Evolutionary conservation across 2,329 filamentous ascomycete genomes (phyloP).

Genomic region (Stagonosporopsis chrysanthemi): DNA sequence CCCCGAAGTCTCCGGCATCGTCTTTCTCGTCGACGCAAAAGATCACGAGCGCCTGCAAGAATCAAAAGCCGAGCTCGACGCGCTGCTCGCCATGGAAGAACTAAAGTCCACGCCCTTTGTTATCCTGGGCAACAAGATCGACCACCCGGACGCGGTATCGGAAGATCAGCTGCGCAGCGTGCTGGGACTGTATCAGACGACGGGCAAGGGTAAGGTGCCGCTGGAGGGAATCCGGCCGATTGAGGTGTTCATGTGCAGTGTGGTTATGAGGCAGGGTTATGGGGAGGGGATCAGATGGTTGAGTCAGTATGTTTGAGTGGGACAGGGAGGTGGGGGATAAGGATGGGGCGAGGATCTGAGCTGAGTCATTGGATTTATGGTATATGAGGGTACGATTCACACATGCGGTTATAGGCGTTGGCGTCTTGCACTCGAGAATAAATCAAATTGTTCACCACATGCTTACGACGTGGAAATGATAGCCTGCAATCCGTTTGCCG

Average conservation of each 20-base stretch:
- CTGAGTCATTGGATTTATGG: background rate
- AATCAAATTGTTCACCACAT: background rate
- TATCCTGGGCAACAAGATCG: conserved; percentile 98
- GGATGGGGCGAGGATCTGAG: too few relatives aligned
- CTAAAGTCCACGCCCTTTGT: conserved; percentile 94
- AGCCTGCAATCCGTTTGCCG: background rate
- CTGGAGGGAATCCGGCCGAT: conserved; percentile 62
- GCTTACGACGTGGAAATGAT: background rate
- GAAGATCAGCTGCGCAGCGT: conserved; percentile 95
- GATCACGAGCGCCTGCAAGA: conserved; percentile 94
- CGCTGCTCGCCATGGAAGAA: conserved; percentile 93
- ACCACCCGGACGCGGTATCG: conserved; percentile 92
- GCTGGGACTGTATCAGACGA: conserved; percentile 83
- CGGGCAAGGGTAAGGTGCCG: conserved; percentile 49
- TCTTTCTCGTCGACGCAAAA: conserved; percentile 97
- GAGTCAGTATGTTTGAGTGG: conserved; percentile 50
- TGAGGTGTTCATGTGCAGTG: conserved; percentile 97
- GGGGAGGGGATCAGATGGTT: conserved; percentile 54
- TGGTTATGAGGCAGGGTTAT: conserved; percentile 89
- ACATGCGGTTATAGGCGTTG: conserved; percentile 14
- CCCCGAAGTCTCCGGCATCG: conserved; percentile 70
- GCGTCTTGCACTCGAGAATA: conserved; percentile 14
- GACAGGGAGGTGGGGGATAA: background rate
- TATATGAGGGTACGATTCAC: background rate
- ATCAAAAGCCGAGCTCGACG: conserved; percentile 96